A percentile compares a stretch with the other conserved stretches of the same genome.
These are phyloP conservation scores for Ogataea methanolica DNA, from an alignment of 805 yeast species.

Conservation along the genomic window DNA sequence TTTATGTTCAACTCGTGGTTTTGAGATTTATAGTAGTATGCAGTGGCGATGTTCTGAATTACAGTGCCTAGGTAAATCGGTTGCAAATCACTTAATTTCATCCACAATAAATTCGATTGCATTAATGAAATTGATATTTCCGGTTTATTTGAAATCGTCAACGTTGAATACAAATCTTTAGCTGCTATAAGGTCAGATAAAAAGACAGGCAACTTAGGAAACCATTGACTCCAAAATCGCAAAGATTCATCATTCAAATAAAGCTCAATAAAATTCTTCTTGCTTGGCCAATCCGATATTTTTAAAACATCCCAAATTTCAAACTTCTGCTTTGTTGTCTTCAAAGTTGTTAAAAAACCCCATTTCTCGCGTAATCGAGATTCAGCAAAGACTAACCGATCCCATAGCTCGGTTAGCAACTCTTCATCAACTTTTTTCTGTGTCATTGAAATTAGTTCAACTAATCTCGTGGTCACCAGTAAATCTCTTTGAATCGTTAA, in stretches of 20 bases:
- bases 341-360: conserved; percentile 12
- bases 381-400: conserved; percentile 26
- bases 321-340: background rate
- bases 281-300: conserved; percentile 8
- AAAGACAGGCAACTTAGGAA: conserved; percentile 63
- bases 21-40: conserved; percentile 22
- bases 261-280: conserved; percentile 18
- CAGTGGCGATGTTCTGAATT: conserved; percentile 25
- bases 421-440: conserved; percentile 3
- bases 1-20: conserved; percentile 8
- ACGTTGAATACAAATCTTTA: conserved; percentile 69
- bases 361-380: conserved; percentile 11
- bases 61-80: conserved; percentile 19
- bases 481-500: conserved; percentile 27
- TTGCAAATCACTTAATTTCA: conserved; percentile 14
- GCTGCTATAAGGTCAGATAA: conserved; percentile 74
- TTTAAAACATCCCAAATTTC: conserved; percentile 20
- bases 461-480: conserved; percentile 23
- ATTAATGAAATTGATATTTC: conserved; percentile 20
- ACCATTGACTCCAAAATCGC: conserved; percentile 21
- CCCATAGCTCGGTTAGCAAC: conserved; percentile 21
- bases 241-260: conserved; percentile 15
- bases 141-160: conserved; percentile 40
- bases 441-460: conserved; percentile 13
- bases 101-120: conserved; percentile 26